Percentiles rank a stretch among this genome's conserved stretches.
phyloP scores from a whole-genome alignment of 306 rosid genomes.

The Urtica urens region DNA sequence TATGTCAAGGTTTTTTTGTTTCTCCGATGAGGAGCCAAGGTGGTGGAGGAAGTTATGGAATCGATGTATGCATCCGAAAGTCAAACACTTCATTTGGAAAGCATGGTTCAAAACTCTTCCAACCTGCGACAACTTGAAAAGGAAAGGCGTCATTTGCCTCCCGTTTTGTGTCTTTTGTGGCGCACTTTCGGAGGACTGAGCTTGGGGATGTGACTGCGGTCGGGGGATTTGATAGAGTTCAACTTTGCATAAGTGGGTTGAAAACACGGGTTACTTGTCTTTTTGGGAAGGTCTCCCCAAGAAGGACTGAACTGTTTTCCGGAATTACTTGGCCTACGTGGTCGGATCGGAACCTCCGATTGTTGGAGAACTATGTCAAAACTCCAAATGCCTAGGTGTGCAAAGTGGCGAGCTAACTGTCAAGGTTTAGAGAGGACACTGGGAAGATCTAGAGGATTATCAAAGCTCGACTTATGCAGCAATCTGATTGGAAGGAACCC shows the following conservation, averaged over 20 bases:
- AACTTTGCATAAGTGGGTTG: background rate
- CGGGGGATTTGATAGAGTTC: background rate
- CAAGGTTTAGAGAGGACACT: too few relatives aligned
- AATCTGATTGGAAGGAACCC: too few relatives aligned
- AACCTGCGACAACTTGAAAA: background rate
- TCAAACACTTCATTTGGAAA: background rate
- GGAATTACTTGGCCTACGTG: too few relatives aligned
- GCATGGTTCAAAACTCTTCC: background rate
- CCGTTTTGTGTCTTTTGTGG: background rate
- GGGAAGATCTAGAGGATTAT: too few relatives aligned
- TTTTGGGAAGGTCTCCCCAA: background rate
- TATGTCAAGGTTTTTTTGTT: background rate
- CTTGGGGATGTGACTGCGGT: background rate
- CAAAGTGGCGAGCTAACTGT: too few relatives aligned
- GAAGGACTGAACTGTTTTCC: too few relatives aligned
- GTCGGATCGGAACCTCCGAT: too few relatives aligned
- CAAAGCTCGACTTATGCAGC: too few relatives aligned
- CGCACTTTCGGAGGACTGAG: too few relatives aligned
- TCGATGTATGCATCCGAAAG: background rate
- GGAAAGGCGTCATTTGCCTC: background rate
- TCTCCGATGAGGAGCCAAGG: background rate
- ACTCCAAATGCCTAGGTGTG: too few relatives aligned
- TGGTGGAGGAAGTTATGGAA: background rate
- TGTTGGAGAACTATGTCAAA: too few relatives aligned
- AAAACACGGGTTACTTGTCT: background rate